A percentile compares a stretch with the other conserved stretches of the same genome.
Conservation (phyloP, 164 flowering plant genomes). For the Pachysandra terminalis region DNA sequence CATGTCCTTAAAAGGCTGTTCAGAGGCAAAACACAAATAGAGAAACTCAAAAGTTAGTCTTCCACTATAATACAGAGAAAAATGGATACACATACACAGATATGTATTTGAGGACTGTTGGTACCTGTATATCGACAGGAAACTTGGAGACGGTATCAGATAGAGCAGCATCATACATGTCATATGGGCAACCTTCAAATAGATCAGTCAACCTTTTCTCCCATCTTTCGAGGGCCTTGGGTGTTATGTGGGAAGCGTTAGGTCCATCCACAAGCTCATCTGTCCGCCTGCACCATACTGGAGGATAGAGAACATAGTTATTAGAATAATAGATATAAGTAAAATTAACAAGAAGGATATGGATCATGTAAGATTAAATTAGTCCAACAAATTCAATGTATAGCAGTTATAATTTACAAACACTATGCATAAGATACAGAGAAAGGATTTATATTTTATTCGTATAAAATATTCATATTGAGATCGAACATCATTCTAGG, state of each 20-base stretch:
- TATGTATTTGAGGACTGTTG: not conserved
- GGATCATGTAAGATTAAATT: no score
- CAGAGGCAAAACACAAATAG: not conserved
- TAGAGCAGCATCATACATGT: constrained; percentile 31
- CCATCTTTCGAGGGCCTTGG: constrained; percentile 28
- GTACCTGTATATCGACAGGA: constrained; percentile 26
- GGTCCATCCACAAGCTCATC: constrained; percentile 35
- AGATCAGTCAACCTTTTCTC: constrained; percentile 21
- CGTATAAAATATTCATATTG: no score
- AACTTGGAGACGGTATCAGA: constrained; percentile 25
- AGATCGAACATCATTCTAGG: no score
- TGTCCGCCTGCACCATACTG: constrained; percentile 32
- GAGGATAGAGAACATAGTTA: not conserved
- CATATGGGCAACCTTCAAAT: constrained; percentile 25
- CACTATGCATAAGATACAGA: no score
- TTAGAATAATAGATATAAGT: not conserved
- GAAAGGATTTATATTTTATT: no score
- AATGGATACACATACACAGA: no score
- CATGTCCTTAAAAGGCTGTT: constrained; percentile 29
- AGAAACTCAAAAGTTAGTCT: not conserved
- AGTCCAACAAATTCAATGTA: no score
- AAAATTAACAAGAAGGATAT: not conserved
- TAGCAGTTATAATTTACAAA: no score
- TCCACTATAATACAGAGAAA: not conserved
- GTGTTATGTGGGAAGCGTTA: constrained; percentile 27